Evolutionary conservation across 805 yeast genomes (phyloP).

Genomic region (Metschnikowia colocasiae): DNA sequence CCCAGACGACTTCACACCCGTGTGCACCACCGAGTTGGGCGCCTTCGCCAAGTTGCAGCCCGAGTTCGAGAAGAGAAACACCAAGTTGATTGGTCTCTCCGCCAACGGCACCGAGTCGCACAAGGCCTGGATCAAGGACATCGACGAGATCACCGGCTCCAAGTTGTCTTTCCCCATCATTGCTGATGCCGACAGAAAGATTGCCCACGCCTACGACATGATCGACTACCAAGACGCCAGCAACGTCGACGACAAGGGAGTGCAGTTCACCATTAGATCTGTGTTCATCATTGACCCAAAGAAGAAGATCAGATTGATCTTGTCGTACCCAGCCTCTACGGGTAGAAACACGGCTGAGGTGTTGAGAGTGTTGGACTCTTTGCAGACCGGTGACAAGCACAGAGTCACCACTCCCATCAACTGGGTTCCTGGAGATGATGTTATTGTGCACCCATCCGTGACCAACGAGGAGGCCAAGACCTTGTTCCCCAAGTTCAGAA

Average conservation of each 20-base stretch:
- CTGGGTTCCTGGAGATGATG: constrained; percentile 89
- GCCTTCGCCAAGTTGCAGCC: constrained; percentile 88
- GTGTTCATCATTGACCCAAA: constrained; percentile 88
- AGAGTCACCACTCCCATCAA: constrained; percentile 89
- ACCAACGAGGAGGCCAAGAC: constrained; percentile 65
- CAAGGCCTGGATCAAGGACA: constrained; percentile 84
- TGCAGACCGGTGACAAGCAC: constrained; percentile 78
- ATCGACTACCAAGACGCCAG: constrained; percentile 81
- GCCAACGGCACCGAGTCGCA: constrained; percentile 81
- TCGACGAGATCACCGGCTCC: constrained; percentile 78
- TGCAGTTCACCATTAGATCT: constrained; percentile 85
- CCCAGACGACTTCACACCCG: constrained; percentile 96
- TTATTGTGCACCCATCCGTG: constrained; percentile 85
- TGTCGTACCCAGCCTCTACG: constrained; percentile 89
- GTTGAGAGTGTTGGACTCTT: constrained; percentile 82
- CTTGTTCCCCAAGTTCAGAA: constrained; percentile 82
- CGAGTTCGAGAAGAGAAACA: constrained; percentile 80
- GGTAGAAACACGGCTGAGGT: constrained; percentile 95
- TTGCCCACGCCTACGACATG: constrained; percentile 82
- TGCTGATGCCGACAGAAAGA: constrained; percentile 82
- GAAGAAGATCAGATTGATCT: constrained; percentile 80
- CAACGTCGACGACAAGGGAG: constrained; percentile 62
- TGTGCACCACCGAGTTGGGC: constrained; percentile 93
- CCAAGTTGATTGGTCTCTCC: constrained; percentile 85
- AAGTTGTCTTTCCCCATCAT: constrained; percentile 84